These are phyloP conservation scores for Talaromyces verruculosus DNA, from an alignment of 2,329 filamentous ascomycete genomes.

Conservation along the genomic window DNA sequence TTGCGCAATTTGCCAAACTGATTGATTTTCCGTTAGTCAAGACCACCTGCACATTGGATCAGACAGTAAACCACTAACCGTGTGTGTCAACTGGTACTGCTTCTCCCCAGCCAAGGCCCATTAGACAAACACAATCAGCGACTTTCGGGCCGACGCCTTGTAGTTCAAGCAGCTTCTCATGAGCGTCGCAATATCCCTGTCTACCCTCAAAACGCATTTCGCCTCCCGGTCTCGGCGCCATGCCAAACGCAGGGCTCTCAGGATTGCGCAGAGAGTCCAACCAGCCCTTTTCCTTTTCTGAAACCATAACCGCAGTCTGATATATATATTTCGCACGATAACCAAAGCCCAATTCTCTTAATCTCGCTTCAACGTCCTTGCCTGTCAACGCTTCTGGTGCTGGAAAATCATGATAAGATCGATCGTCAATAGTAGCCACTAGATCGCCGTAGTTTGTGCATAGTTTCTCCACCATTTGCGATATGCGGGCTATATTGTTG, in stretches of 20 bases:
- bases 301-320: constrained; percentile 75
- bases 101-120: constrained; percentile 95
- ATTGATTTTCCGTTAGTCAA: constrained; percentile 10
- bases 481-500: constrained; percentile 94
- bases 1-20: constrained; percentile 95
- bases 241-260: constrained; percentile 62
- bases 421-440: constrained; percentile 67
- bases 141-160: constrained; percentile 95
- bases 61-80: constrained; percentile 41
- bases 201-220: constrained; percentile 53
- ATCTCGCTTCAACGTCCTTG: constrained; percentile 71
- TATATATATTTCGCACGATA: constrained; percentile 93
- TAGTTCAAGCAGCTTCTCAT: constrained; percentile 73
- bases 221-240: constrained; percentile 45
- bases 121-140: constrained; percentile 91
- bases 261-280: constrained; percentile 76
- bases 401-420: constrained; percentile 85
- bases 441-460: constrained; percentile 81
- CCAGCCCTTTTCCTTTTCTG: constrained; percentile 71
- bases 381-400: constrained; percentile 69
- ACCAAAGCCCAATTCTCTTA: constrained; percentile 85
- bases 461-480: constrained; percentile 93
- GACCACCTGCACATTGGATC: background rate
- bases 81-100: constrained; percentile 96
- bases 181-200: constrained; percentile 73